Conservation (phyloP, 148 eudicot genomes). For the Beta vulgaris region DNA sequence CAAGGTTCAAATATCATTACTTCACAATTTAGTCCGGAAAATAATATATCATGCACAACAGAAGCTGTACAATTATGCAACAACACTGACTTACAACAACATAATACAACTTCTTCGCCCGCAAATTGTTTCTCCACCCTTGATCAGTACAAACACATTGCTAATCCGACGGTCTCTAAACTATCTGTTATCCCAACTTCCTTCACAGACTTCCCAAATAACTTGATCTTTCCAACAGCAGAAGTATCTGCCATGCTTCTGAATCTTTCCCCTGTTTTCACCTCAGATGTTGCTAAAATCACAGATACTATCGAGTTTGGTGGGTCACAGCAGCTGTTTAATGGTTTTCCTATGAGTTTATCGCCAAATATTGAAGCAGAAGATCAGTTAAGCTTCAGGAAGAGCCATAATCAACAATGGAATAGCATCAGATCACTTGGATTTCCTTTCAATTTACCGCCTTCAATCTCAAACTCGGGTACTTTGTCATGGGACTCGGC, state of each 20-base stretch:
- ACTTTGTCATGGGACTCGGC: conserved; percentile 67
- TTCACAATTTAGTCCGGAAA: conserved; percentile 41
- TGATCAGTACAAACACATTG: conserved; percentile 32
- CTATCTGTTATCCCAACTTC: conserved; percentile 32
- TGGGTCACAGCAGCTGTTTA: conserved; percentile 42
- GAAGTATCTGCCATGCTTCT: conserved; percentile 49
- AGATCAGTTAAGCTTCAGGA: conserved; percentile 34
- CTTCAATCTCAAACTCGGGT: conserved; percentile 25
- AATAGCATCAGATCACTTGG: conserved; percentile 37
- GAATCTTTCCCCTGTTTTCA: conserved; percentile 35
- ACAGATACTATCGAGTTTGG: conserved; percentile 40
- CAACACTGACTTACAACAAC: conserved; percentile 25
- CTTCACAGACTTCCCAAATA: conserved; percentile 26
- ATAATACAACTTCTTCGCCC: conserved; percentile 16
- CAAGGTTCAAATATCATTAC: conserved; percentile 27
- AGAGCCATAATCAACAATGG: conserved; percentile 44
- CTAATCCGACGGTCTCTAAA: conserved; percentile 27
- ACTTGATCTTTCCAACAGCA: conserved; percentile 45
- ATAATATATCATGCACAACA: conserved; percentile 49
- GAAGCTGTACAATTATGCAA: conserved; percentile 29
- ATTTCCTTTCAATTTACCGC: conserved; percentile 57
- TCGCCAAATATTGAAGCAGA: conserved; percentile 45
- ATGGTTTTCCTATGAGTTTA: conserved; percentile 37
- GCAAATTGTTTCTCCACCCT: conserved; percentile 35
- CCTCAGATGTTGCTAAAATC: conserved; percentile 23